Conservation (phyloP, 2,329 filamentous ascomycete species). For the Ascochyta fabae region DNA sequence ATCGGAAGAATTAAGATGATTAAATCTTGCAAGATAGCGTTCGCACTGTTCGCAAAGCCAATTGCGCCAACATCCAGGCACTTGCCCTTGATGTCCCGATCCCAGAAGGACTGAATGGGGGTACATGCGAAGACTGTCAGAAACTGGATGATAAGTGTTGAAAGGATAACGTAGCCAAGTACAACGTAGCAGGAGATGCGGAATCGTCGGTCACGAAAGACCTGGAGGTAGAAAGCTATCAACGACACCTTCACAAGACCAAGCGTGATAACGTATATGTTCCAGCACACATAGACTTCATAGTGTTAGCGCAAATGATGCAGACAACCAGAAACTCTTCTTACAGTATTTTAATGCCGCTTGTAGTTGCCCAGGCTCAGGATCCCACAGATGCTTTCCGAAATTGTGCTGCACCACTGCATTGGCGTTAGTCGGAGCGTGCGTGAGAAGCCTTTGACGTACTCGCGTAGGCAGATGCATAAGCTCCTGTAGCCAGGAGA, state of each 20-base stretch:
- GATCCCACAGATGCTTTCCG: constrained; percentile 26
- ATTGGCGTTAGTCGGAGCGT: constrained; percentile 1
- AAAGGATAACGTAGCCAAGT: constrained; percentile 21
- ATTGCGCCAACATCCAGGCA: constrained; percentile 30
- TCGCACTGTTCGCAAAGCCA: constrained; percentile 27
- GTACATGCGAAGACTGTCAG: constrained; percentile 30
- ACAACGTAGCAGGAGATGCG: constrained; percentile 20
- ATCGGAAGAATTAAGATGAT: constrained; percentile 34
- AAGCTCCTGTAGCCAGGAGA: constrained; percentile 25
- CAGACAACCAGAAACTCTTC: background rate
- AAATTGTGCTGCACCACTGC: constrained; percentile 33
- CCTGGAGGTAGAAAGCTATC: constrained; percentile 34
- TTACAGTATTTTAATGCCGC: constrained; percentile 5
- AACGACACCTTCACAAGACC: constrained; percentile 30
- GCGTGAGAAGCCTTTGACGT: background rate
- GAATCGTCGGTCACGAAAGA: constrained; percentile 28
- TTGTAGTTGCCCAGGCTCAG: constrained; percentile 2
- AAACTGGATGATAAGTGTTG: constrained; percentile 23
- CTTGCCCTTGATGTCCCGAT: constrained; percentile 30
- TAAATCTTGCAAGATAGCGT: constrained; percentile 29
- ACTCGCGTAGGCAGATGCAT: constrained; percentile 30
- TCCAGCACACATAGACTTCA: constrained; percentile 29
- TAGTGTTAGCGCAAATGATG: background rate
- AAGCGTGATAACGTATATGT: constrained; percentile 25
- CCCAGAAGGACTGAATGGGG: constrained; percentile 30